phyloP scores from a whole-genome alignment of 2,329 filamentous ascomycete species.

The Fusarium buxicola region DNA sequence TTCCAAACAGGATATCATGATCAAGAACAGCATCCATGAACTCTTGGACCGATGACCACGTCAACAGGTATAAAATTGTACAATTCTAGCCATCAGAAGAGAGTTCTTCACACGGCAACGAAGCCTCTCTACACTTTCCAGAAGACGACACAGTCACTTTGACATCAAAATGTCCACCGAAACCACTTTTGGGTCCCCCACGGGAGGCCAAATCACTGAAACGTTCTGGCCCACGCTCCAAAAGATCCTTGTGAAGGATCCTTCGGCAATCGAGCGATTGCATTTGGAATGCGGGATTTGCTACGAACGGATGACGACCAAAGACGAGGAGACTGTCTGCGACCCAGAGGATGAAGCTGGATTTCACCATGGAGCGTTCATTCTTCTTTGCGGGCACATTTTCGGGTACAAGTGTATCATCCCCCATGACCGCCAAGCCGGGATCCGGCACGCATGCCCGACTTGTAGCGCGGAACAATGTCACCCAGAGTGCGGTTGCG shows the following conservation, averaged over 20 bases:
- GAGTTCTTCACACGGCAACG: not conserved
- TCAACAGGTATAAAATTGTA: not conserved
- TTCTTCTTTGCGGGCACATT: conserved; percentile 20
- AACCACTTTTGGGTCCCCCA: not conserved
- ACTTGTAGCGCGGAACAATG: not conserved
- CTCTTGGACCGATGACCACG: not conserved
- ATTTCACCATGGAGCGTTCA: not conserved
- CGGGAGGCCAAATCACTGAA: not conserved
- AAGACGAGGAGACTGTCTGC: not conserved
- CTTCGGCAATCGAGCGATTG: not conserved
- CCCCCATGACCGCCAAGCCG: rapidly evolving
- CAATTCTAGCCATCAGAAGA: not conserved
- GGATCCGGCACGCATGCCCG: not conserved
- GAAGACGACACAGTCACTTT: not conserved
- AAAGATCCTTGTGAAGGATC: not conserved
- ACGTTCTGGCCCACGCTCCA: conserved; percentile 1
- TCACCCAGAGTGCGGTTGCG: not conserved
- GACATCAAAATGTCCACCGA: not conserved
- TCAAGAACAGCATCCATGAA: too few relatives aligned
- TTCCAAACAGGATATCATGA: not conserved
- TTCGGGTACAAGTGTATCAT: conserved; percentile 11
- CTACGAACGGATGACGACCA: not conserved
- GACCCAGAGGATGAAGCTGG: not conserved
- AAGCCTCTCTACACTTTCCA: not conserved
- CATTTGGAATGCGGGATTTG: conserved; percentile 15